Conservation (phyloP, 371 early-diverging fungal species). For the Nosema muscidifuracis region DNA sequence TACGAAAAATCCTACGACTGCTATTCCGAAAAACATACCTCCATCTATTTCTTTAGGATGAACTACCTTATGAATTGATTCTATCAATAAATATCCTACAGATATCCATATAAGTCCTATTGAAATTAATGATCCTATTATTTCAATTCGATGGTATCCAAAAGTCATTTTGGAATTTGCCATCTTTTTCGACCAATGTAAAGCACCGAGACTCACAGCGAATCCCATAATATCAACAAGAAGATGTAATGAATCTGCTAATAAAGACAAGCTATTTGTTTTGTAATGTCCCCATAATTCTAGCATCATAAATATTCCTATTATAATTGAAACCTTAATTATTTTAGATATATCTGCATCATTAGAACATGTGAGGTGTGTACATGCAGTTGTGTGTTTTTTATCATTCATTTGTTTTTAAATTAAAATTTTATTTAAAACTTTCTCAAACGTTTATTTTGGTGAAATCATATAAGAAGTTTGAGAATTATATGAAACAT, state of each 20-base stretch:
- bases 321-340: constrained; percentile 32
- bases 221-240: constrained; percentile 57
- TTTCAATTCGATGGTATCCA: constrained; percentile 76
- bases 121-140: constrained; percentile 72
- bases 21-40: constrained; percentile 70
- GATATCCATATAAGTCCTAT: constrained; percentile 73
- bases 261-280: constrained; percentile 49
- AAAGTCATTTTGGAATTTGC: constrained; percentile 63
- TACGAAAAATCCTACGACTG: constrained; percentile 70
- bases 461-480: too few species aligned
- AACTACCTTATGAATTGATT: constrained; percentile 69
- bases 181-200: constrained; percentile 43
- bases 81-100: constrained; percentile 68
- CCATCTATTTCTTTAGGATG: constrained; percentile 71
- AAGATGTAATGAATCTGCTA: constrained; percentile 57
- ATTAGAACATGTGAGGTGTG: constrained; percentile 32
- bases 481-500: too few species aligned
- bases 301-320: constrained; percentile 52
- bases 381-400: constrained; percentile 8
- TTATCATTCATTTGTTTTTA: constrained; percentile 4
- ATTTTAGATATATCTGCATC: constrained; percentile 51
- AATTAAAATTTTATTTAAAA: not conserved
- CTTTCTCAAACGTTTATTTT: constrained; percentile 16
- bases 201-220: constrained; percentile 47
- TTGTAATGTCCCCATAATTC: constrained; percentile 58